These are phyloP conservation scores for Candida easanensis DNA, from an alignment of 805 yeast genomes.

Conservation along the genomic window DNA sequence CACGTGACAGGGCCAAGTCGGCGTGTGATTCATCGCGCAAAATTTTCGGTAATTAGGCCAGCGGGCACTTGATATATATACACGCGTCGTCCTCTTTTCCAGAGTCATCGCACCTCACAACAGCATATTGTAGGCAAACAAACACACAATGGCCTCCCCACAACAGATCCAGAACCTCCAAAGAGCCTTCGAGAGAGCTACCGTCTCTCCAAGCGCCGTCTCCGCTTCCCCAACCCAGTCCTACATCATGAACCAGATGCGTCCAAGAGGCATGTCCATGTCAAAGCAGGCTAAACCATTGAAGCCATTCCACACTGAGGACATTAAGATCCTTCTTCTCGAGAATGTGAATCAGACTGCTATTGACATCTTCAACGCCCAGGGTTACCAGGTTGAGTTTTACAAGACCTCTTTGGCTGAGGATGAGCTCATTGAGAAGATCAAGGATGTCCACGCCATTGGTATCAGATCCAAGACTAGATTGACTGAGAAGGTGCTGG, in stretches of 20 bases:
- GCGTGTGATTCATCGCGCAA: constrained; percentile 15
- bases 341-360: constrained; percentile 96
- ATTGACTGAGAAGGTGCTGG: constrained; percentile 72
- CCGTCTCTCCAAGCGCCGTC: constrained; percentile 65
- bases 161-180: constrained; percentile 59
- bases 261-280: constrained; percentile 39
- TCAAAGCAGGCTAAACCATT: constrained; percentile 62
- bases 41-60: constrained; percentile 9
- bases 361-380: constrained; percentile 73
- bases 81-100: background rate
- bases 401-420: constrained; percentile 86
- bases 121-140: background rate
- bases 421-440: constrained; percentile 91
- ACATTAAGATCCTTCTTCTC: constrained; percentile 82
- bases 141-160: constrained; percentile 54
- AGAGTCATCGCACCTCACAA: background rate
- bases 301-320: constrained; percentile 95
- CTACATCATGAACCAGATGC: constrained; percentile 49
- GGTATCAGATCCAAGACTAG: constrained; percentile 98
- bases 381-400: constrained; percentile 97
- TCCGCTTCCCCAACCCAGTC: constrained; percentile 81
- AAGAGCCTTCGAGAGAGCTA: constrained; percentile 54
- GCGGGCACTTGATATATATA: constrained; percentile 1
- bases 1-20: constrained; percentile 11
- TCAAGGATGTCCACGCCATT: constrained; percentile 89